Evolutionary conservation across 768 basidiomycete species (phyloP), one percentile per base, ranked within the genome.

Genomic region (Roridomyces roridus): DNA sequence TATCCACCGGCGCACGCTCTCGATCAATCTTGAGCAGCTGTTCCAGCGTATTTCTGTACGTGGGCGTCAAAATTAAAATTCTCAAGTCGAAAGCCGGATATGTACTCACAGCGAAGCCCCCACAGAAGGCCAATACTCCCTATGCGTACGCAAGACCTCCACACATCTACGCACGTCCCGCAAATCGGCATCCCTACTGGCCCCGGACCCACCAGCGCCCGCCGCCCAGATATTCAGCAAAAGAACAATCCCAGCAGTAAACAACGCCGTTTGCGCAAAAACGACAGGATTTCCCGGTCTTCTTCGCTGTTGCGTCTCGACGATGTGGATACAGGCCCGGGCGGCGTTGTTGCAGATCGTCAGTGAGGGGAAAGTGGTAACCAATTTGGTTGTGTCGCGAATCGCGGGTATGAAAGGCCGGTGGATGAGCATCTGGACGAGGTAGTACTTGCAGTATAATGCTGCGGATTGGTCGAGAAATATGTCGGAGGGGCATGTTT

Each of bases 341-440:
- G 88, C 84, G 5, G 88, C 78, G 36, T 86, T 88, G 37, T 82
- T 81, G 69, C 86, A 88, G 54, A 88, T 88, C 0, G 85, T 83
- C 5, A 88, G 76, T 0, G 85, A 87, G 1, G 87, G 85, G 61
- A 86, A 80, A 4, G 36, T 18, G 1, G 77, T 73, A 11, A 79
- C n/a, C 5, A n/a, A 65, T 7, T 70, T 65, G 0, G 77, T 73
- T 0, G 77, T 72, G 31, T 76, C 77, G 39, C 74, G 70, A 1
- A 79, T 74, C 0, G 77, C 76, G 0, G 82, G 85, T 42, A 88
- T 82, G 70, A 86, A 87, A 6, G 84, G 85, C 23, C 87, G 77
- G 65, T 88, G 87, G 42, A 87, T 75, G 46, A 80, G 68, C 63
- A 88, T 87, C 65, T 81, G 76, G 20, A 68, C 51, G 12, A 74